Percentiles rank a stretch among this genome's conserved stretches.
These are phyloP conservation scores for Umbilicus rupestris DNA, from an alignment of 164 flowering plant species.

Conservation along the genomic window DNA sequence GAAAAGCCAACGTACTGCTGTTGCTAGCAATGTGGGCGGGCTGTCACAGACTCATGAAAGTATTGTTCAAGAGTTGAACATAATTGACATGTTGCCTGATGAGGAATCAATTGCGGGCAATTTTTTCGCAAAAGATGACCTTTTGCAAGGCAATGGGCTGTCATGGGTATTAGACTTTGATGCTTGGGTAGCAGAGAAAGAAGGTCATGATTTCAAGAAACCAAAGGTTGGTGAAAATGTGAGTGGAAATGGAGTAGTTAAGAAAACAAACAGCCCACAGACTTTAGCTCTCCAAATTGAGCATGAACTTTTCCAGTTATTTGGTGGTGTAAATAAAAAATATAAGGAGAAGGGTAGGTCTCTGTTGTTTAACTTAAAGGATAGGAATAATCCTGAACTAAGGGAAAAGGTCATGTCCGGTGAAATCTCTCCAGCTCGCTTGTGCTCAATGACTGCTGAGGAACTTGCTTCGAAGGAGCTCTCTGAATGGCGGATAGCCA, in stretches of 20 bases:
- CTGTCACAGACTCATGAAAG: constrained; percentile 13
- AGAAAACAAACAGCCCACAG: constrained; percentile 28
- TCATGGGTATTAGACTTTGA: constrained; percentile 73
- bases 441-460: constrained; percentile 94
- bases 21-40: constrained; percentile 12
- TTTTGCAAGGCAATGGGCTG: constrained; percentile 84
- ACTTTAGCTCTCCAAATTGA: constrained; percentile 65
- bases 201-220: constrained; percentile 20
- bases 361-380: constrained; percentile 86
- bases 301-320: constrained; percentile 72
- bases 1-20: constrained; percentile 19
- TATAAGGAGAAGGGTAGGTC: constrained; percentile 96
- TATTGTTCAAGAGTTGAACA: constrained; percentile 35
- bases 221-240: constrained; percentile 19
- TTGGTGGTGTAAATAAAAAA: constrained; percentile 96
- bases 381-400: constrained; percentile 81
- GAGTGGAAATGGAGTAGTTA: constrained; percentile 7
- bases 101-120: constrained; percentile 50
- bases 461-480: constrained; percentile 98
- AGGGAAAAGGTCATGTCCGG: constrained; percentile 86
- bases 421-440: constrained; percentile 65
- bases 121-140: constrained; percentile 74
- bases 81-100: constrained; percentile 28
- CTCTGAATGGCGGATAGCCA: constrained; percentile 93
- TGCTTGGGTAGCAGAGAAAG: constrained; percentile 18